Evolutionary conservation across 1,284 basidiomycete species (phyloP), one percentile per base, ranked within the genome.

Genomic region (Naganishia sp.): DNA sequence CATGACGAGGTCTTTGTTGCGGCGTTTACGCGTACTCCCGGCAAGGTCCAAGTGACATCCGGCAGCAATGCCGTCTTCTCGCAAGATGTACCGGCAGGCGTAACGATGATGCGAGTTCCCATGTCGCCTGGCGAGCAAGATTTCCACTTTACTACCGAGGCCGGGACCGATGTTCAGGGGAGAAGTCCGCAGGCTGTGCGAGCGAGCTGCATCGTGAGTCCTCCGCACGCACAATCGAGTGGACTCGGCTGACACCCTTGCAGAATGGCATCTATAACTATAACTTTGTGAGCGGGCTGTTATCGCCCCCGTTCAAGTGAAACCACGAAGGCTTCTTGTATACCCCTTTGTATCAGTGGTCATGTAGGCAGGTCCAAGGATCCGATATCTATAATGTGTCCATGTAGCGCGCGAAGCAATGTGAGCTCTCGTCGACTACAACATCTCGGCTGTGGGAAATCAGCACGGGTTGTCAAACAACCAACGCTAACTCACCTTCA

Each of bases 211-310:
- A 61, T 61, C 28, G 59, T 61, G 6, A 48, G 59, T 61, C 18
- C 6, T n/a, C 21, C 36, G n/a, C 15, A 9, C 18, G 33, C 10
- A 16, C 13, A 23, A 18, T 2, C 23, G 13, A 59, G 33, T 28
- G 5, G 18, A 45, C 28, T 28, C 28, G 5, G 9, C 25, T 28
- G 36, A 39, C 31, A 6, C 23, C 23, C 6, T 21, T n/a, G 18
- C 65, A 74, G 72, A 73, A 77, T 57, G 75, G 75, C 18, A 75
- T 72, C 28, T 79, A 78, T 72, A 79, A 79, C 71, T 79, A 72
- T 73, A 78, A 79, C 68, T 77, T 75, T 67, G 73, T 77, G 61
- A 71, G 75, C 11, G 75, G 74, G 2, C 36, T 61, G 13, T 4
- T 61, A 3, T 23, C 39, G 21, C 36, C 36, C 36, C 36, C 36